Evolutionary conservation across 371 early-diverging fungal genomes (phyloP).

Genomic region (Thermomucor indicae-seudaticae): DNA sequence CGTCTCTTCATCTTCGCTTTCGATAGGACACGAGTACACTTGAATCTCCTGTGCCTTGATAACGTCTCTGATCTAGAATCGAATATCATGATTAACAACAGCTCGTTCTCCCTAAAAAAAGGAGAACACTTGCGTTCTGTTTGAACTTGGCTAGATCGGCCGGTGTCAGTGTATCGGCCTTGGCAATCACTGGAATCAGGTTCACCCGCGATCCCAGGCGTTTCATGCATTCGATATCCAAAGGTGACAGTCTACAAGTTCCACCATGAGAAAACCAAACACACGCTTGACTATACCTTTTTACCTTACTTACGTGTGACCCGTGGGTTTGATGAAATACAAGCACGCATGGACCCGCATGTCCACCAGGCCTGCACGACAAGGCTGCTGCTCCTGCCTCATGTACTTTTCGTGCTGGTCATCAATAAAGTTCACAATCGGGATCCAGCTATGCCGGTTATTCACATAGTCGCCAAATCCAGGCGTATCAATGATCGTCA

Average conservation of each 20-base stretch:
- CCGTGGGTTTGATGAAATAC: constrained; percentile 91
- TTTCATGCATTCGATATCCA: constrained; percentile 90
- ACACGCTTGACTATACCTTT: background rate
- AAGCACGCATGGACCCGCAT: constrained; percentile 86
- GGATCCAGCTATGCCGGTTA: constrained; percentile 71
- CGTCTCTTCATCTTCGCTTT: constrained; percentile 78
- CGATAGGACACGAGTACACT: constrained; percentile 71
- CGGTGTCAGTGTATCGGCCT: constrained; percentile 67
- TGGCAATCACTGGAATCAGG: constrained; percentile 78
- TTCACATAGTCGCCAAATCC: constrained; percentile 91
- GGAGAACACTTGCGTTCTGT: constrained; percentile 43
- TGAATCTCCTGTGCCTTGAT: constrained; percentile 70
- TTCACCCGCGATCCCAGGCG: constrained; percentile 78
- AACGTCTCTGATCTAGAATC: constrained; percentile 62
- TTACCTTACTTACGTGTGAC: constrained; percentile 66
- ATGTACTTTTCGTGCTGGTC: constrained; percentile 93
- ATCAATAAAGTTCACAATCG: constrained; percentile 82
- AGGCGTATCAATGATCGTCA: constrained; percentile 90
- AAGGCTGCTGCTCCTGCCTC: constrained; percentile 65
- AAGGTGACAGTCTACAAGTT: constrained; percentile 76
- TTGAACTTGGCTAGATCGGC: constrained; percentile 77
- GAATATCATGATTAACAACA: background rate
- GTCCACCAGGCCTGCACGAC: constrained; percentile 62
- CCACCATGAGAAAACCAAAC: constrained; percentile 8
- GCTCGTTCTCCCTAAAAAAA: background rate